phyloP scores from a whole-genome alignment of 441 rosid genomes.

The Melastoma candidum region DNA sequence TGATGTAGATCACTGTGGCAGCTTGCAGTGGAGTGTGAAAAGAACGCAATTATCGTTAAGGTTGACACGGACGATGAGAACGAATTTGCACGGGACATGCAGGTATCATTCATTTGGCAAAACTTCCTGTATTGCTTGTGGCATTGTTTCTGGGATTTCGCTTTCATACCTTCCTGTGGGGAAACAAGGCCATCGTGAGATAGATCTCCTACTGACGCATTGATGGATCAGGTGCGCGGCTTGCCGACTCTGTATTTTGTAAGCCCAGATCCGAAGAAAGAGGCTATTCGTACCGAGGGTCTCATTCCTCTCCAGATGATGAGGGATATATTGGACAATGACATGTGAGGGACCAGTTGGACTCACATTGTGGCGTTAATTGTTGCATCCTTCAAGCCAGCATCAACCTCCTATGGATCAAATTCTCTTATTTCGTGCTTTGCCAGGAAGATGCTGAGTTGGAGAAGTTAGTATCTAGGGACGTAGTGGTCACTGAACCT shows the following conservation, averaged over 20 bases:
- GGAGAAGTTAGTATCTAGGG: too few relatives aligned
- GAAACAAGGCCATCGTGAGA: too few relatives aligned
- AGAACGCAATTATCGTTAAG: slow-evolving; percentile 65
- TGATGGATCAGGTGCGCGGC: slow-evolving; percentile 56
- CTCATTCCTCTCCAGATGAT: slow-evolving; percentile 81
- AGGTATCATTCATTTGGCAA: slow-evolving; percentile 32
- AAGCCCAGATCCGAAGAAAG: slow-evolving; percentile 78
- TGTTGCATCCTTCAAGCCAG: too few relatives aligned
- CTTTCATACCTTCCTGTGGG: background rate
- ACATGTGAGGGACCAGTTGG: slow-evolving; percentile 40
- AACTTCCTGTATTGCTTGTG: background rate
- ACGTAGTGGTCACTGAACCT: too few relatives aligned
- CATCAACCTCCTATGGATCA: too few relatives aligned
- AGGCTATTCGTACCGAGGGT: slow-evolving; percentile 82
- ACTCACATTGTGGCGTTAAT: background rate
- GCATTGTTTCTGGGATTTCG: background rate
- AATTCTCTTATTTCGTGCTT: too few relatives aligned
- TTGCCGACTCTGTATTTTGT: slow-evolving; percentile 76
- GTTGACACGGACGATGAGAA: slow-evolving; percentile 82
- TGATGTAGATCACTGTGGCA: slow-evolving; percentile 18
- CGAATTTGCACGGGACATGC: slow-evolving; percentile 85
- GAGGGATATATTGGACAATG: slow-evolving; percentile 68
- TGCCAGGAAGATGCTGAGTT: too few relatives aligned
- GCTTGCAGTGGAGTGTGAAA: slow-evolving; percentile 89
- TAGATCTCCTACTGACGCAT: too few relatives aligned